phyloP scores from a whole-genome alignment of 2,329 filamentous ascomycete species.

The Phoma sp. region DNA sequence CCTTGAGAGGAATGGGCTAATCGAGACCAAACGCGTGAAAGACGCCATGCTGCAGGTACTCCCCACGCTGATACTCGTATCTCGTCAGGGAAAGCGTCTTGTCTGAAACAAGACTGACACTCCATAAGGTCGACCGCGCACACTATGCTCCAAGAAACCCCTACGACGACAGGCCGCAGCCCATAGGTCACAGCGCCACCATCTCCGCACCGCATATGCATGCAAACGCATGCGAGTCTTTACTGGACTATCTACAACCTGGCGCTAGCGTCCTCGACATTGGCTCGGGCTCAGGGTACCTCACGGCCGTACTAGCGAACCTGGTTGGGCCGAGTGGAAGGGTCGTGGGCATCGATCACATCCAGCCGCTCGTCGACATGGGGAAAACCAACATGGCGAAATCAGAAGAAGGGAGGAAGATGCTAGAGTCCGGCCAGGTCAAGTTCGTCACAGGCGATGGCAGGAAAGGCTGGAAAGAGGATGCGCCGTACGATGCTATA shows the following conservation, averaged over 20 bases:
- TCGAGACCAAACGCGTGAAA: conserved; percentile 74
- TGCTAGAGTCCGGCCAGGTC: conserved; percentile 71
- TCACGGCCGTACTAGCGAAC: conserved; percentile 87
- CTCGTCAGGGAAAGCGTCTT: conserved; percentile 1
- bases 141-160: conserved; percentile 77
- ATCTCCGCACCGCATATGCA: conserved; percentile 80
- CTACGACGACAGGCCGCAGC: conserved; percentile 76
- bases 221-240: conserved; percentile 68
- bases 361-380: conserved; percentile 55
- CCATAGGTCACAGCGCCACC: conserved; percentile 72
- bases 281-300: conserved; percentile 67
- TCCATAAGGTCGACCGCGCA: conserved; percentile 78
- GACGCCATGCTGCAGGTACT: conserved; percentile 78
- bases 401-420: conserved; percentile 54
- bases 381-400: conserved; percentile 53
- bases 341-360: conserved; percentile 60
- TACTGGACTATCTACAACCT: conserved; percentile 65
- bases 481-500: conserved; percentile 82
- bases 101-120: conserved; percentile 1
- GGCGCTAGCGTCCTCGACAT: conserved; percentile 59
- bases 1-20: conserved; percentile 73
- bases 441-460: conserved; percentile 77
- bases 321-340: conserved; percentile 64
- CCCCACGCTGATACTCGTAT: conserved; percentile 15
- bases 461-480: conserved; percentile 55